A percentile compares a stretch with the other conserved stretches of the same genome.
These are phyloP conservation scores for Asterionellopsis glacialis DNA, from an alignment of 108 stramenopile genomes.

Conservation along the genomic window DNA sequence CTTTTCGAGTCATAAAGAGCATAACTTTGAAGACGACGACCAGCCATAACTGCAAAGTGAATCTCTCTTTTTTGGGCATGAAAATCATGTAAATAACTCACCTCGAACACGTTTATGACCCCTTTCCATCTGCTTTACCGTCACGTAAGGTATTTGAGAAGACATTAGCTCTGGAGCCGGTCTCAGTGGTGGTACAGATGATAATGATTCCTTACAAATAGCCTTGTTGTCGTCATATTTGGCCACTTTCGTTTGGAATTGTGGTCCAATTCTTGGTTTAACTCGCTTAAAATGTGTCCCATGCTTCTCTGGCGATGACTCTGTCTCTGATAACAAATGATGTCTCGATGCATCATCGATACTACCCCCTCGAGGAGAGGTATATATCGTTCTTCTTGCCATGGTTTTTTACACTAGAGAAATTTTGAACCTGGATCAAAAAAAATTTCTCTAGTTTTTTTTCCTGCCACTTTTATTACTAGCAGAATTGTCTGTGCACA, in stretches of 20 bases:
- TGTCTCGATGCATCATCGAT: not conserved
- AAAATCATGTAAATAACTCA: not conserved
- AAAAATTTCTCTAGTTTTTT: no score
- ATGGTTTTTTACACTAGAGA: no score
- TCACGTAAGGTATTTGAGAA: constrained; percentile 10
- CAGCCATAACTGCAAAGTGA: no score
- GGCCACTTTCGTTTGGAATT: constrained; percentile 24
- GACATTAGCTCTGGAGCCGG: constrained; percentile 24
- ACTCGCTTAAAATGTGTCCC: not conserved
- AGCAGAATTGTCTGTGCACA: no score
- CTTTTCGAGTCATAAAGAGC: no score
- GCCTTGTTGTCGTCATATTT: not conserved
- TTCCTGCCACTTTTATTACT: no score
- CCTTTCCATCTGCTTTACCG: constrained; percentile 6
- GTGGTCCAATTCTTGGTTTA: constrained; percentile 22
- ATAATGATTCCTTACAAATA: not conserved
- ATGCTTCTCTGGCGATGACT: not conserved
- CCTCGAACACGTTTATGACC: constrained; percentile 1
- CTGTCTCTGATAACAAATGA: no score
- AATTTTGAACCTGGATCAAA: no score
- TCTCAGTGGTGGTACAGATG: constrained; percentile 4
- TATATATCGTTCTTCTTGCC: constrained; percentile 1
- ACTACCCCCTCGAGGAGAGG: not conserved
- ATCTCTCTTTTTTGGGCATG: not conserved
- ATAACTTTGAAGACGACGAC: no score